These are phyloP conservation scores for Diaporthe sp. DNA, from an alignment of 2,329 filamentous ascomycete genomes.

Conservation along the genomic window DNA sequence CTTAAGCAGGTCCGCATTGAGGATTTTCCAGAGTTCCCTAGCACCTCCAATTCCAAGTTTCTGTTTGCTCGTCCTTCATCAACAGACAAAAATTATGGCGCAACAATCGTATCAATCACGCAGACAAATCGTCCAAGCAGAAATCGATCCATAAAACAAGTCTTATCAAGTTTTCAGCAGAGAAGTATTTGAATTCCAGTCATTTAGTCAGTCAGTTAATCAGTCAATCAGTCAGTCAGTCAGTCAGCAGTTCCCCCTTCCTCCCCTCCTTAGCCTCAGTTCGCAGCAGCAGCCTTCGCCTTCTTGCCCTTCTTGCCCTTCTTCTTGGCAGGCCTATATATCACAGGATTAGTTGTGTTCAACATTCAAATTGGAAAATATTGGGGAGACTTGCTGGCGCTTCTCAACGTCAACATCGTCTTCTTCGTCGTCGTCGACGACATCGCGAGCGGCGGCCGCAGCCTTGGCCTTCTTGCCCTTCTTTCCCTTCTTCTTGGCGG, in stretches of 20 bases:
- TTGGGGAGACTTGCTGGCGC: not conserved
- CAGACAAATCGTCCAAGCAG: not conserved
- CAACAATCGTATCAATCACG: no score
- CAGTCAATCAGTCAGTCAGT: no score
- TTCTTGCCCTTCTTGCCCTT: slow-evolving; percentile 24
- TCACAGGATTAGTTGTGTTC: not conserved
- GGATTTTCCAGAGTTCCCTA: no score
- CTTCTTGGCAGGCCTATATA: slow-evolving; percentile 7
- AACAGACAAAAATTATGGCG: no score
- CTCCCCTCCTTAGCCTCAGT: not conserved
- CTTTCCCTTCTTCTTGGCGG: slow-evolving; percentile 8
- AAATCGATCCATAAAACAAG: no score
- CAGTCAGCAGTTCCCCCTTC: not conserved
- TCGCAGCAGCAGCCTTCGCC: slow-evolving; percentile 16
- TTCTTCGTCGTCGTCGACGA: not conserved
- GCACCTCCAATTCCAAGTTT: no score
- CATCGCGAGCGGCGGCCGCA: not conserved
- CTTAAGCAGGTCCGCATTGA: not conserved
- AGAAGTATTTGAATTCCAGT: no score
- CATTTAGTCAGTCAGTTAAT: no score
- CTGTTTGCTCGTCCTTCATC: no score
- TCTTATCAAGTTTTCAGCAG: no score
- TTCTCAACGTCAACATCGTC: not conserved
- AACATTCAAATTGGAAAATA: no score
- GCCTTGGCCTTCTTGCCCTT: not conserved